A percentile compares a stretch with the other conserved stretches of the same genome.
These are phyloP conservation scores for Leavenworthia alabamica DNA, from an alignment of 345 rosid species.

Conservation along the genomic window DNA sequence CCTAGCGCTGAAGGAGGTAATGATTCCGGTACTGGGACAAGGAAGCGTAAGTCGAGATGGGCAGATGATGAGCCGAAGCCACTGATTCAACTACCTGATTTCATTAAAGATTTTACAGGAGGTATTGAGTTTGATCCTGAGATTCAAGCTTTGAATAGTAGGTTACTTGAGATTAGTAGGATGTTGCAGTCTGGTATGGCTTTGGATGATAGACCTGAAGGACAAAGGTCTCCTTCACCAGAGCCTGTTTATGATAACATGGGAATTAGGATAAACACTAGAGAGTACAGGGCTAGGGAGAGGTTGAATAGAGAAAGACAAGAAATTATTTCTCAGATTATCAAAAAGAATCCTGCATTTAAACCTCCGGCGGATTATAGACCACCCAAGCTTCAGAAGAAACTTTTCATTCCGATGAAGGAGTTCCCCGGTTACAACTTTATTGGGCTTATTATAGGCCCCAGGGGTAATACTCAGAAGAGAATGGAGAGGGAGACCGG, in stretches of 20 bases:
- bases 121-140: slow-evolving; percentile 95
- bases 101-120: slow-evolving; percentile 79
- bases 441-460: slow-evolving; percentile 89
- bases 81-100: slow-evolving; percentile 79
- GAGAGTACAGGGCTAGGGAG: slow-evolving; percentile 88
- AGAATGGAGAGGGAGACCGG: slow-evolving; percentile 97
- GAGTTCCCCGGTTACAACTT: slow-evolving; percentile 92
- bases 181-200: slow-evolving; percentile 74
- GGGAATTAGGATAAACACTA: slow-evolving; percentile 84
- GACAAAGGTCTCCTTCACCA: slow-evolving; percentile 93
- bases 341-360: slow-evolving; percentile 82
- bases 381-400: slow-evolving; percentile 94
- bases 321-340: slow-evolving; percentile 85
- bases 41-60: slow-evolving; percentile 89
- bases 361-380: slow-evolving; percentile 97
- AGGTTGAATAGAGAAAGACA: slow-evolving; percentile 83
- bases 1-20: slow-evolving; percentile 23
- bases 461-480: slow-evolving; percentile 96
- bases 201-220: slow-evolving; percentile 82
- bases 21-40: slow-evolving; percentile 47
- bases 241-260: slow-evolving; percentile 89
- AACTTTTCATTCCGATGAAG: slow-evolving; percentile 92
- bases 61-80: slow-evolving; percentile 93
- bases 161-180: slow-evolving; percentile 73
- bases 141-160: slow-evolving; percentile 79